Base-by-base conservation (phyloP, 2,329 filamentous ascomycete species). In the Diplodia mutila region DNA sequence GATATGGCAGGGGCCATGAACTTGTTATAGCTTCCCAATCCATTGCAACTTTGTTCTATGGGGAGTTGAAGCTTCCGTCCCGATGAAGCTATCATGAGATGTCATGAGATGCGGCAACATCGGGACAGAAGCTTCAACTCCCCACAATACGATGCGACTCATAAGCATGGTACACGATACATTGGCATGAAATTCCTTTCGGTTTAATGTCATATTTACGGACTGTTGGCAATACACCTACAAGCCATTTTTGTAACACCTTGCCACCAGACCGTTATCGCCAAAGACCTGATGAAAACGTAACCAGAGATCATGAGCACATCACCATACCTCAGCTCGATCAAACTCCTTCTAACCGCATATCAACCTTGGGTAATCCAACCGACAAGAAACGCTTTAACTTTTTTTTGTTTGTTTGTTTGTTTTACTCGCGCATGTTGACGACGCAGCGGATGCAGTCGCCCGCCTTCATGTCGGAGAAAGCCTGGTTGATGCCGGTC, bases 381-480 rank as follows among this genome's bases (percentile, higher is more conserved):
- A 23, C 55, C 37, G 23, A 46, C 57, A 48, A 16, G 37, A 42
- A 32, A 32, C 16, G 25, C 25, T 48, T 32, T 46, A 21, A n/a
- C 42, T 46, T 46, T 46, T 46, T 46, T 46, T 18, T 46, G 21
- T 21, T 11, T 18, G 34, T 37, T 37, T 37, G 34, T 37, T 46
- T 46, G 42, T 55, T n/a, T 25, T 55, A 61, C 57, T 61, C 57
- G 57, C 57, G 57, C 86, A 89, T 88, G 71, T 89, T 88, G 65
- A 97, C 91, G 11, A 98, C 95, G 73, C 93, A 97, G 71, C 95
- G 92, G 76, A 99, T 97, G 82, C 95, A 99, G 81, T 98, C 94
- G 68, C 95, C 95, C 69, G 89, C 86, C 86, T 97, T 96, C 95
- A 99, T 99, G 74, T 91, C 89, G 71, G 93, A 88, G 76, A 97